Evolutionary conservation across 257 asterid species (phyloP).

Genomic region (Verbena officinalis): DNA sequence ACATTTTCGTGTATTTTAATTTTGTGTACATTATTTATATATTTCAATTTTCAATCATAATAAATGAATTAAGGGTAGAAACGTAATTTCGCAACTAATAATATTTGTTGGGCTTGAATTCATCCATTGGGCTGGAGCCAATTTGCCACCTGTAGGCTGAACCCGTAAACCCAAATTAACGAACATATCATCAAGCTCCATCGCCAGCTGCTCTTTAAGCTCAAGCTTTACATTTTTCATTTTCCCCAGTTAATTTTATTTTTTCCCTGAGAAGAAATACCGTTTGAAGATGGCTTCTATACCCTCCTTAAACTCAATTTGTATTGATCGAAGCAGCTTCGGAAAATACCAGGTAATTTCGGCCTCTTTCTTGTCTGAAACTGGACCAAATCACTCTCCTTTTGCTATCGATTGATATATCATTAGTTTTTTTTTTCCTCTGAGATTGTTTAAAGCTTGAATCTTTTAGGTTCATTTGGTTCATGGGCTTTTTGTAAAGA

Average conservation of each 20-base stretch:
- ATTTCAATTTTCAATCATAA: too few species aligned
- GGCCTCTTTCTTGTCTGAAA: too few species aligned
- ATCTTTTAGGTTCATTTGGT: slow-evolving; percentile 3
- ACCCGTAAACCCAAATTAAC: too few species aligned
- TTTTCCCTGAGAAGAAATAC: background rate
- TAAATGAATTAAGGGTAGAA: too few species aligned
- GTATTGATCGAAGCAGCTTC: slow-evolving; percentile 17
- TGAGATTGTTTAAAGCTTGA: background rate
- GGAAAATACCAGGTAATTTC: slow-evolving; percentile 26
- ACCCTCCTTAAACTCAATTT: slow-evolving; percentile 28
- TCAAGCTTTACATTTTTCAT: background rate
- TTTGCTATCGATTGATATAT: background rate
- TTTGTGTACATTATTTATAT: too few species aligned
- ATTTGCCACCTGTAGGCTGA: too few species aligned
- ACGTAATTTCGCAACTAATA: too few species aligned
- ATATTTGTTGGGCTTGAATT: too few species aligned
- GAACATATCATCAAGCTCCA: background rate
- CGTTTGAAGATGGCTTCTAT: slow-evolving; percentile 22
- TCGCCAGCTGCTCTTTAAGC: background rate
- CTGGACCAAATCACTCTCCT: background rate
- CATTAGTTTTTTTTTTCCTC: background rate
- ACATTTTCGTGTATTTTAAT: too few species aligned
- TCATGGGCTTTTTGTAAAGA: slow-evolving; percentile 5
- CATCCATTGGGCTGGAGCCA: too few species aligned
- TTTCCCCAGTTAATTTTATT: background rate